A percentile compares a stretch with the other conserved stretches of the same genome.
Conservation (phyloP, 202 grass and related monocot genomes). For the Zoysia matrella region DNA sequence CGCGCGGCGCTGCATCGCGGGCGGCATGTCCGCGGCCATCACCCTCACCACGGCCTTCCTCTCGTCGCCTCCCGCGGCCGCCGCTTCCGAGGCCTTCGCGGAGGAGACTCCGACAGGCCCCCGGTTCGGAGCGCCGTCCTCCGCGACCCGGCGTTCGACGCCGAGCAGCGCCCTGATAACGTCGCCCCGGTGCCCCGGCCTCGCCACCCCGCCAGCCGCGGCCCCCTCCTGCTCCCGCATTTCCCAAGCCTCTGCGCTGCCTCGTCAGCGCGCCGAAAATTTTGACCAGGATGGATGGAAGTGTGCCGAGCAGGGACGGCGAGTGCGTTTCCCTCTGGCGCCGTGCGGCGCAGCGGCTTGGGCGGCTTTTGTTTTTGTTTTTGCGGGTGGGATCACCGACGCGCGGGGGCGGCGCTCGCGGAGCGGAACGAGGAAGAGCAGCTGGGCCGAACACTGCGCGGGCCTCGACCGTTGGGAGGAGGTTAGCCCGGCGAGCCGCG, state of each 20-base stretch:
- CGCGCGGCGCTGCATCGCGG: conserved; percentile 75
- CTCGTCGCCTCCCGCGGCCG: background rate
- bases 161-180: conserved; percentile 71
- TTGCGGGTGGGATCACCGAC: background rate
- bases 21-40: conserved; percentile 75
- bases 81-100: conserved; percentile 28
- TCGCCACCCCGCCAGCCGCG: background rate
- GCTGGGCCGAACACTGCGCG: too few relatives aligned
- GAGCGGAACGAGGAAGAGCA: too few relatives aligned
- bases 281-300: background rate
- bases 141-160: conserved; percentile 53
- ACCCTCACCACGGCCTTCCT: conserved; percentile 65
- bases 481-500: too few relatives aligned
- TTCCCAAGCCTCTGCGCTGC: background rate
- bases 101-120: background rate
- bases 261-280: background rate
- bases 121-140: conserved; percentile 18
- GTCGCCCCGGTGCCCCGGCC: conserved; percentile 53
- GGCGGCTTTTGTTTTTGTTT: conserved; percentile 36
- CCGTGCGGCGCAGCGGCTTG: conserved; percentile 26
- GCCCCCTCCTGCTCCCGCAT: conserved; percentile 49
- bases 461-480: too few relatives aligned
- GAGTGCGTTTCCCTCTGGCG: background rate
- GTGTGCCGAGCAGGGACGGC: background rate
- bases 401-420: too few relatives aligned